Evolutionary conservation across 2,329 filamentous ascomycete species (phyloP).

Genomic region (Helminthosporium solani): DNA sequence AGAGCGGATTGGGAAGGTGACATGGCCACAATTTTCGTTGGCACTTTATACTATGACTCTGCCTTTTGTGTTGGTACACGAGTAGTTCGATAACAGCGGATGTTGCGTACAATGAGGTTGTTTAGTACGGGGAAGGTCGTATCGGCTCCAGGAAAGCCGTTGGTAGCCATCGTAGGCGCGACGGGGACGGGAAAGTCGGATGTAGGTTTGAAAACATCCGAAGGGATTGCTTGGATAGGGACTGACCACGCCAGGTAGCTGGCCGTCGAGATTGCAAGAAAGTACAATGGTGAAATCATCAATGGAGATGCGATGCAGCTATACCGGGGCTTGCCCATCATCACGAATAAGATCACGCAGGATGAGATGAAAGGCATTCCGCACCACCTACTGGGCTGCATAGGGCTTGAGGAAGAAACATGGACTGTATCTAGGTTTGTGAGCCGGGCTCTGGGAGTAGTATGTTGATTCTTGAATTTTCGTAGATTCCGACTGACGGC

Average conservation of each 20-base stretch:
- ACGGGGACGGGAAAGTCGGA: constrained; percentile 94
- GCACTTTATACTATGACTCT: constrained; percentile 11
- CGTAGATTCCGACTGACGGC: constrained; percentile 2
- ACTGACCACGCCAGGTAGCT: constrained; percentile 60
- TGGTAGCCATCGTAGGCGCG: constrained; percentile 82
- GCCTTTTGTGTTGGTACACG: neutral
- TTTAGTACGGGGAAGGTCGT: constrained; percentile 27
- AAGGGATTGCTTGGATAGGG: neutral
- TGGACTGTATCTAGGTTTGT: constrained; percentile 84
- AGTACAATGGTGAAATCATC: constrained; percentile 89
- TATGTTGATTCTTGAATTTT: constrained; percentile 12
- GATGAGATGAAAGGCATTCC: constrained; percentile 76
- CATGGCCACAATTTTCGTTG: constrained; percentile 7
- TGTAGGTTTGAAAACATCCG: constrained; percentile 51
- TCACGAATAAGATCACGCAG: constrained; percentile 86
- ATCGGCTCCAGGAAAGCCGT: constrained; percentile 48
- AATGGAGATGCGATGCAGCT: constrained; percentile 99
- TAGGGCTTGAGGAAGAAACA: constrained; percentile 72
- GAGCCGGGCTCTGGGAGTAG: constrained; percentile 61
- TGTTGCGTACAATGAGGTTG: constrained; percentile 24
- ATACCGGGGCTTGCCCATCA: constrained; percentile 86
- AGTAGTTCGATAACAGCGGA: constrained; percentile 11
- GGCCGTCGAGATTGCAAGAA: constrained; percentile 80
- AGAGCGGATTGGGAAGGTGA: constrained; percentile 19
- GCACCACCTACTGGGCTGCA: constrained; percentile 83